Base-by-base conservation (phyloP, 768 basidiomycete genomes). In the Kwoniella heveanensis region DNA sequence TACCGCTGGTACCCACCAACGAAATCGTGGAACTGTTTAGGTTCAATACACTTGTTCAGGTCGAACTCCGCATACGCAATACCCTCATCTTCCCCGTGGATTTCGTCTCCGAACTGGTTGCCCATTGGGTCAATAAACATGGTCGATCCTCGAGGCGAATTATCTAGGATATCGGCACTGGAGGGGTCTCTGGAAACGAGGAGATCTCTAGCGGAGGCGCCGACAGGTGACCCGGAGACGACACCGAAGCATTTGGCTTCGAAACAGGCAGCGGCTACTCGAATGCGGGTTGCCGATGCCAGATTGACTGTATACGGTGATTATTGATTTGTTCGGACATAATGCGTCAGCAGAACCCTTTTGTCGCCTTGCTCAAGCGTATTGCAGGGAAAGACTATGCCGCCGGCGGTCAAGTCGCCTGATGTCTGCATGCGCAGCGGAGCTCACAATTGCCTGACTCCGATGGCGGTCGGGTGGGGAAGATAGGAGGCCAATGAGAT, bases 161-260 rank as follows among this genome's bases (percentile, higher is more conserved):
- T 44, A 17, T 44, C 39, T 17, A 44, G 17, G 15, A 44, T 44
- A 17, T 44, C 39, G 3, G 39, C 39, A 17, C 39, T 10, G 17
- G 39, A 10, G 4, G 39, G 39, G 19, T 44, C 39, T 44, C 39
- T 44, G 8, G 39, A 44, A 3, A 44, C 39, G 4, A 44, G 15
- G 10, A 44, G 39, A 10, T 44, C 39, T 3, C 39, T 8, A 17
- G 39, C 39, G 39, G 39, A 44, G 8, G 39, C 39, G 8, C 39
- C 39, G 6, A 44, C 39, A 19, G 39, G 39, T 17, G 39, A 44
- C 10, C 39, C 39, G 6, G 39, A 44, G 4, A 44, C 39, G 39
- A 44, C 39, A 44, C 39, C 39, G 17, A 44, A 44, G 39, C 39
- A 44, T 44, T 44, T 44, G 10, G 39, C 39, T 44, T 44, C 39